Evolutionary conservation across 768 basidiomycete species (phyloP), one percentile per base, ranked within the genome.

Genomic region (Amanita exitialis): DNA sequence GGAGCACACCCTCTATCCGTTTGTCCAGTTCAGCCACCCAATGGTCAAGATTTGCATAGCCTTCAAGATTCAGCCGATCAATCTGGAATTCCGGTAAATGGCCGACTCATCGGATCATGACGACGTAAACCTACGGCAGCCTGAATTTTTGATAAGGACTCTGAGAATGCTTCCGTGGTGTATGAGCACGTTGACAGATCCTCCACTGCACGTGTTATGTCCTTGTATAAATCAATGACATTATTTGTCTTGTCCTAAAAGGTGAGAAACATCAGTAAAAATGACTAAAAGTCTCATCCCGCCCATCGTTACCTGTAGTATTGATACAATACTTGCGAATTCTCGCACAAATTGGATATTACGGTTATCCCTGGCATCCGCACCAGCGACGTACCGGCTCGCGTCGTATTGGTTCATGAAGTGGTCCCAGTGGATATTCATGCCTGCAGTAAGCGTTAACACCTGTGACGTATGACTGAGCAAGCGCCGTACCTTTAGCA

Each of bases 401-500:
- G 85, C 79, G 57, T 95, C 93, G 62, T 91, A 98, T 49, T 93
- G 88, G 61, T 89, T 95, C 58, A 97, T 87, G 59, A 97, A 93
- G 67, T 91, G 79, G 63, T 98, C 96, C 96, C 96, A 99, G 21
- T 89, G 84, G 51, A 95, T 89, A 59, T 78, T 80, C 86, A 99
- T 95, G 23, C 95, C 94, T 95, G 53, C 21, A 27, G 28, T 21
- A 21, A 38, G 2, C 45, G 45, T 39, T 30, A 52, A 28, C n/a
- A 36, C 20, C 13, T 25, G 10, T 35, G 5, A 13, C 0, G 21
- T n/a, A 27, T 15, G 18, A 47, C 49, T 16, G 39, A n/a, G 16
- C 18, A 38, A 53, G 27, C 16, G 15, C 61, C 80, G 43, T 39
- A 90, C 93, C 94, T 72, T 83, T 84, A 6, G 76, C 75, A 54